Base-by-base conservation (phyloP, 306 rosid species). In the Mimosa pudica region DNA sequence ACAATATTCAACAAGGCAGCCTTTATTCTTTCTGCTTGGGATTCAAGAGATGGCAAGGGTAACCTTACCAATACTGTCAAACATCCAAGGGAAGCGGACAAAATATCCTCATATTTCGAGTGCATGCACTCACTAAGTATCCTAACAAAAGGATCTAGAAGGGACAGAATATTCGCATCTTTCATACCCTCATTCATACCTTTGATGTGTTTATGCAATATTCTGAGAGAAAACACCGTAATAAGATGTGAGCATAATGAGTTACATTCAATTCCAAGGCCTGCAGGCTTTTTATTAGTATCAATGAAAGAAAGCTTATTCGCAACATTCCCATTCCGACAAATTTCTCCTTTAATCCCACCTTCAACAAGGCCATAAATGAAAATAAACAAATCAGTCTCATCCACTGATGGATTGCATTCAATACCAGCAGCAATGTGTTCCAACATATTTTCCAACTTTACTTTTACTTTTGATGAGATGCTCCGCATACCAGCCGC, bases 41-140 rank as follows among this genome's bases (percentile, higher is more conserved):
- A 86, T 82, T 84, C 89, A 75, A 94, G 88, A 71, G 97, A 87
- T 73, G 97, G 94, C 78, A 94, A 88, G 80, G 93, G 90, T 81
- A 92, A 64, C 84, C 90, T 88, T 16, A 92, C 88, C 77, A 94
- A 76, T 32, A 89, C 77, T 57, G 91, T 85, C 66, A 94, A 93
- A 90, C 97, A 92, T 79, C 88, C 88, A 81, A 94, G 88, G 55
- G 97, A 83, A 62, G 90, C 77, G 63, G 95, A 92, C 85, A 92
- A 72, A 66, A 94, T 90, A 82, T 95, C 98, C 87, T 95, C 98
- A 78, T 92, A 91, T 85, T 90, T 95, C 20, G 97, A 92, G 70
- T 36, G 73, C 82, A 95, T 82, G 79, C 97, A 84, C 73, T 80
- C 87, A 71, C 85, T 86, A 18, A 95, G 80, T 65, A 92, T 79